Conservation (phyloP, 108 stramenopile species). For the Discostella pseudostelligera region DNA sequence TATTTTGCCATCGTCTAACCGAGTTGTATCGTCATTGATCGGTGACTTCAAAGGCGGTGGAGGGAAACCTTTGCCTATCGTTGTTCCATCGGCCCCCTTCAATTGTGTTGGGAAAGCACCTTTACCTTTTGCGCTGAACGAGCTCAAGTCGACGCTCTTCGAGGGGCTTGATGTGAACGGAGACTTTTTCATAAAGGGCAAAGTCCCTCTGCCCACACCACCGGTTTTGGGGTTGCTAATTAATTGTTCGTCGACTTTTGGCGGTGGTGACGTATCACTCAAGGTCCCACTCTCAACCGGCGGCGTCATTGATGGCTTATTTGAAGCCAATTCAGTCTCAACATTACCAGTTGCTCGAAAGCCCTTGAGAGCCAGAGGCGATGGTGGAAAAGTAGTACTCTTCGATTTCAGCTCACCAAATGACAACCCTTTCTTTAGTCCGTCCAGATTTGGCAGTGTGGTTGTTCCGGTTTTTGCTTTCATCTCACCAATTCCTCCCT, state of each 20-base stretch:
- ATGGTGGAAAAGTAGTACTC: not conserved
- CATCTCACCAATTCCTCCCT: not conserved
- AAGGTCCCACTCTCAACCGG: not conserved
- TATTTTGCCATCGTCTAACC: too few relatives aligned
- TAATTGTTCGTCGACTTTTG: not conserved
- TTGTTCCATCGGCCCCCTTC: not conserved
- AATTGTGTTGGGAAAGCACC: not conserved
- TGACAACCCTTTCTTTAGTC: conserved; percentile 1
- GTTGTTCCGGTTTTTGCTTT: not conserved
- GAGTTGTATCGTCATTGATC: not conserved
- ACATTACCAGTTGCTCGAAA: not conserved
- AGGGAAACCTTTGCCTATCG: not conserved
- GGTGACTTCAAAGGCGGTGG: not conserved
- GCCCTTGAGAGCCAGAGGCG: not conserved
- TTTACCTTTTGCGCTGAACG: not conserved
- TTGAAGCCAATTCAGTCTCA: too few relatives aligned
- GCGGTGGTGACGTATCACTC: not conserved
- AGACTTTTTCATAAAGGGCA: conserved; percentile 8
- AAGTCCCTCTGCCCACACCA: not conserved
- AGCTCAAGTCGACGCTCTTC: not conserved
- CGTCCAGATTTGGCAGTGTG: not conserved
- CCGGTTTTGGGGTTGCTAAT: not conserved
- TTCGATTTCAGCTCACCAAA: conserved; percentile 10
- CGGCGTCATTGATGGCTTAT: too few relatives aligned
- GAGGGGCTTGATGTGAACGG: not conserved